These are phyloP conservation scores for Yamadazyma membranifaciens DNA, from an alignment of 1,139 yeast species.

Conservation along the genomic window DNA sequence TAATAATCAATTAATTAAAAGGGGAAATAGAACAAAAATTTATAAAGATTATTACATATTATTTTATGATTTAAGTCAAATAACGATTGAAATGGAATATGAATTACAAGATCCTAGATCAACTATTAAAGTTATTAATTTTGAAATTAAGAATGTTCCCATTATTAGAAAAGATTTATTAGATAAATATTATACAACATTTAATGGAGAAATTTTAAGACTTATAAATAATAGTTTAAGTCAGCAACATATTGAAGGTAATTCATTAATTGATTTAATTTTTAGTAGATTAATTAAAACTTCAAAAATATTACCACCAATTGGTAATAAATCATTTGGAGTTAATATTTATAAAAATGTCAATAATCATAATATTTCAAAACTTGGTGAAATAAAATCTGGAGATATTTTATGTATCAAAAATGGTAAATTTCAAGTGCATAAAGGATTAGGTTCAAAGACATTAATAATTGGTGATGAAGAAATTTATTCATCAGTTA, in stretches of 20 bases:
- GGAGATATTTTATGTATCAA: conserved; percentile 83
- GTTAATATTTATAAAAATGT: conserved; percentile 57
- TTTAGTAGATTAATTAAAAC: conserved; percentile 12
- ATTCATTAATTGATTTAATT: conserved; percentile 24
- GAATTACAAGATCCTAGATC: conserved; percentile 55
- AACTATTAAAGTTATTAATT: conserved; percentile 47
- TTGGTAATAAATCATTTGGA: conserved; percentile 73
- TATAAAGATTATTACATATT: conserved; percentile 71
- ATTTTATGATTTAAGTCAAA: conserved; percentile 71
- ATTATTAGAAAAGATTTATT: conserved; percentile 46
- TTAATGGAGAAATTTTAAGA: conserved; percentile 32
- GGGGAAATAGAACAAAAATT: conserved; percentile 52
- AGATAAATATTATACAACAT: conserved; percentile 47
- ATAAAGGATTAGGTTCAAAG: conserved; percentile 58
- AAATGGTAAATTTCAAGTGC: conserved; percentile 71
- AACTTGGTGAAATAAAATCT: conserved; percentile 63
- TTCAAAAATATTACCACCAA: conserved; percentile 45
- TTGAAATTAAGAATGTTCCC: conserved; percentile 46
- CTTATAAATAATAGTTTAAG: not conserved
- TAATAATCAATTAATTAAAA: conserved; percentile 49
- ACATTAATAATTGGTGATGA: conserved; percentile 41
- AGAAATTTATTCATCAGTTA: conserved; percentile 34
- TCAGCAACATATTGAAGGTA: conserved; percentile 7
- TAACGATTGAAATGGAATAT: conserved; percentile 56
- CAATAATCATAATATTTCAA: conserved; percentile 50